Evolutionary conservation across 164 flowering plant species (phyloP).

Genomic region (Magnolia changhungtana): DNA sequence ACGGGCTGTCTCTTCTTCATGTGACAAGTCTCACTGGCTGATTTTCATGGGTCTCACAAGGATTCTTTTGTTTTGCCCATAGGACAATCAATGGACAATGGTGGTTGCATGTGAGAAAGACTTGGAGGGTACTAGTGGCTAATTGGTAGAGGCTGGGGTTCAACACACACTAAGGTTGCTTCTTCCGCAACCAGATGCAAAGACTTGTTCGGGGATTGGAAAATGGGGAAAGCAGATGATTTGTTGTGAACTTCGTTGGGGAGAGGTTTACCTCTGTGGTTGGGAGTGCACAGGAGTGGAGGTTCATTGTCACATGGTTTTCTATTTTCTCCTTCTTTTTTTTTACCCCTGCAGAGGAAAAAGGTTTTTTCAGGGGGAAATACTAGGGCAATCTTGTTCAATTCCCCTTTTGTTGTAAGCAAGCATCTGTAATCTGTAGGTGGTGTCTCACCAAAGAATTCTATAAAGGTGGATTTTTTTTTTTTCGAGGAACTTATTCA

Average conservation of each 20-base stretch:
- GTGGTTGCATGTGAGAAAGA: background rate
- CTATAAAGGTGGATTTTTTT: constrained; percentile 21
- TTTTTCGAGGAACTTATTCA: background rate
- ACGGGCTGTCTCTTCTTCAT: background rate
- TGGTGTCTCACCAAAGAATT: constrained; percentile 35
- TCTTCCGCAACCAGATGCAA: constrained; percentile 7
- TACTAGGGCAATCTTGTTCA: constrained; percentile 12
- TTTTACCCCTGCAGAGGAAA: constrained; percentile 5
- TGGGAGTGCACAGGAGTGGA: constrained; percentile 19
- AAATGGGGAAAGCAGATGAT: constrained; percentile 15
- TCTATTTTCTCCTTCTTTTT: constrained; percentile 1
- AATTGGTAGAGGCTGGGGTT: constrained; percentile 15
- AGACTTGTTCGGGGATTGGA: constrained; percentile 15
- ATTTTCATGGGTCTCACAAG: constrained; percentile 21
- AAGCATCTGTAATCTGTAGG: constrained; percentile 35
- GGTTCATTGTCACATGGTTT: constrained; percentile 15
- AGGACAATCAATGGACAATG: background rate
- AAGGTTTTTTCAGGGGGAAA: constrained; percentile 5
- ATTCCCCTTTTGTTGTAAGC: constrained; percentile 19
- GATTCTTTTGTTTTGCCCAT: constrained; percentile 10
- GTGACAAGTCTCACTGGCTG: constrained; percentile 19
- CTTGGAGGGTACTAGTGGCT: constrained; percentile 14
- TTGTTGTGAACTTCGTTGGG: constrained; percentile 10
- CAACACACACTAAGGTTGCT: constrained; percentile 15
- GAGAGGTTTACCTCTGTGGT: constrained; percentile 5